A percentile compares a stretch with the other conserved stretches of the same genome.
Conservation (phyloP, 2,329 filamentous ascomycete genomes). For the Aspergillus fischeri region DNA sequence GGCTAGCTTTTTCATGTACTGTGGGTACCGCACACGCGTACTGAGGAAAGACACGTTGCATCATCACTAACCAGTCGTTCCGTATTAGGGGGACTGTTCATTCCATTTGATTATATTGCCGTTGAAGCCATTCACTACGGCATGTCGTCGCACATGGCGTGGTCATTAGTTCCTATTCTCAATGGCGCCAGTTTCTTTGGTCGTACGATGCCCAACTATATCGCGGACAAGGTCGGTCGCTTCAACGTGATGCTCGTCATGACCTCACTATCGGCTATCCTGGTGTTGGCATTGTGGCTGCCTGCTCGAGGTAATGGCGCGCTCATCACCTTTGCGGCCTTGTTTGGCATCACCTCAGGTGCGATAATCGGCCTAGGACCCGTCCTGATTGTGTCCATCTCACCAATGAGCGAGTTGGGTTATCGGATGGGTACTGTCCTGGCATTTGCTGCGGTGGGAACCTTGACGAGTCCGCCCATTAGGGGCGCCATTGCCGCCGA, state of each 20-base stretch:
- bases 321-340: not conserved
- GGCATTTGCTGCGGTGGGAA: conserved; percentile 2
- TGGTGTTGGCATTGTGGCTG: conserved; percentile 7
- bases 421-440: conserved; percentile 4
- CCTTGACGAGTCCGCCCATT: conserved; percentile 4
- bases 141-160: not conserved
- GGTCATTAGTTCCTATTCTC: not conserved
- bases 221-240: conserved; percentile 2
- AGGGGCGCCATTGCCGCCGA: conserved; percentile 2
- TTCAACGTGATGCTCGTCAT: conserved; percentile 5
- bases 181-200: conserved; percentile 2
- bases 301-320: not conserved
- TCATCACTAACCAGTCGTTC: too few species aligned
- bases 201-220: not conserved
- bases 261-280: not conserved
- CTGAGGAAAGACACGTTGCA: too few species aligned
- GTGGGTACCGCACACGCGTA: too few species aligned
- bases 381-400: conserved; percentile 2
- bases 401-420: conserved; percentile 1
- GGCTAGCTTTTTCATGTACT: too few species aligned
- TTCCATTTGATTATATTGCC: not conserved
- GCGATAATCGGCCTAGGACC: conserved; percentile 2
- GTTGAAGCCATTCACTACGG: not conserved
- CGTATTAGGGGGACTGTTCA: not conserved
- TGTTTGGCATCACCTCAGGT: conserved; percentile 4